These are phyloP conservation scores for Eutrema yunnanense DNA, from an alignment of 345 rosid species.

Conservation along the genomic window DNA sequence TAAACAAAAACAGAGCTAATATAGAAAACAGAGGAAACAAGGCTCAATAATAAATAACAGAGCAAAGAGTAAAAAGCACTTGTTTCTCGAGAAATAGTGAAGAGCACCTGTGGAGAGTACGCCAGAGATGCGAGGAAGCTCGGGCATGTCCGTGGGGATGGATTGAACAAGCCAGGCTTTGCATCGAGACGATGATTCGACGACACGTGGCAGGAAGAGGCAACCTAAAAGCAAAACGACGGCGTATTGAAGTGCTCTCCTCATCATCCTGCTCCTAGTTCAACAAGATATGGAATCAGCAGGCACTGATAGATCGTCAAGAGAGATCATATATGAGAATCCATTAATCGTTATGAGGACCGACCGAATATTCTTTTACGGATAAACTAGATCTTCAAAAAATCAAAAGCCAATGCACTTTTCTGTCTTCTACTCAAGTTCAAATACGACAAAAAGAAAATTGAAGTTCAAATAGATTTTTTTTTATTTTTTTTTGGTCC, in stretches of 20 bases:
- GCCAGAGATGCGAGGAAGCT: conserved; percentile 62
- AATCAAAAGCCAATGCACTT: not conserved
- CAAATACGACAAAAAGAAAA: too few species aligned
- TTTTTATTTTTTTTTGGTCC: too few species aligned
- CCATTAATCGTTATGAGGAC: not conserved
- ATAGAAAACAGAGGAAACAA: conserved; percentile 4
- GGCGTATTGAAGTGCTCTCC: not conserved
- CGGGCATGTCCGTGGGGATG: conserved; percentile 84
- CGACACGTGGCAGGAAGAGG: conserved; percentile 21
- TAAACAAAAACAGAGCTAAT: not conserved
- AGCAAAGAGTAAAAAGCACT: not conserved
- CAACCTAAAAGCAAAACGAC: conserved; percentile 25
- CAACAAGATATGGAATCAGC: not conserved
- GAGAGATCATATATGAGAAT: not conserved
- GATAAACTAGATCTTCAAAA: not conserved
- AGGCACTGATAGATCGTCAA: not conserved
- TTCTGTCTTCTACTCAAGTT: not conserved
- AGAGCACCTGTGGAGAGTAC: conserved; percentile 68
- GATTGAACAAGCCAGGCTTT: conserved; percentile 95
- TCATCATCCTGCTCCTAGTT: not conserved
- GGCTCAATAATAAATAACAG: not conserved
- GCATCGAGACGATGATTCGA: conserved; percentile 37
- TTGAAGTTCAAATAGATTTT: not conserved
- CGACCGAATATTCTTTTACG: not conserved
- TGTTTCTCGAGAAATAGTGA: not conserved